Conservation (phyloP, 2,329 filamentous ascomycete species). For the Pseudogymnoascus sp. region DNA sequence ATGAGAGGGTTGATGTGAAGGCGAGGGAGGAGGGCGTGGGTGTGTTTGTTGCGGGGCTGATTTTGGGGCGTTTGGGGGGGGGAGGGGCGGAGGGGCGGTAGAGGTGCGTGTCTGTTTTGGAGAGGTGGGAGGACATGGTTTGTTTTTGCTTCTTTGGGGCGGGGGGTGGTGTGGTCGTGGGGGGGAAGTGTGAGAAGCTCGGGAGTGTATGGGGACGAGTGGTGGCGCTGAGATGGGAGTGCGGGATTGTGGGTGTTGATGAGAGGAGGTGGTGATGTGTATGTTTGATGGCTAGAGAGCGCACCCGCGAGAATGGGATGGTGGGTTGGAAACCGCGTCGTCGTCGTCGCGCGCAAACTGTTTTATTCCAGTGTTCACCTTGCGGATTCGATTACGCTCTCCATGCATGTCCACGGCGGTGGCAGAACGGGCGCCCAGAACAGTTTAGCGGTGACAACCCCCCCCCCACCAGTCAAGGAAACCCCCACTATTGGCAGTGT, state of each 20-base stretch:
- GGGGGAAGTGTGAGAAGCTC: neutral
- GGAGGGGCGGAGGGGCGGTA: slow-evolving; percentile 81
- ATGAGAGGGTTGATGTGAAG: slow-evolving; percentile 37
- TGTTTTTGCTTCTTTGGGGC: neutral
- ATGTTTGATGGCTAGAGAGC: too few relatives aligned
- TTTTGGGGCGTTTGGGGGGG: slow-evolving; percentile 55
- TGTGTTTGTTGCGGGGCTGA: slow-evolving; percentile 76
- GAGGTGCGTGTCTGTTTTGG: slow-evolving; percentile 51
- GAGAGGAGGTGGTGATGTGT: too few relatives aligned
- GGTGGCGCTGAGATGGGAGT: too few relatives aligned
- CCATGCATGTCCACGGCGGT: neutral
- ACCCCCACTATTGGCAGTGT: slow-evolving; percentile 2
- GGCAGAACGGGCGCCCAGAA: neutral
- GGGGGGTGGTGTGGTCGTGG: neutral
- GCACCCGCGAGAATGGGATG: neutral
- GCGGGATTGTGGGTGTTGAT: too few relatives aligned
- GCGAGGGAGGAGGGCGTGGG: slow-evolving; percentile 80
- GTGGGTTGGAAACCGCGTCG: neutral
- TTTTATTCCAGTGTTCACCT: too few relatives aligned
- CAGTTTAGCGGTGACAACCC: neutral
- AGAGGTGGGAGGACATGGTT: slow-evolving; percentile 2
- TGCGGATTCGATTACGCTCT: neutral
- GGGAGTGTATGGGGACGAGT: too few relatives aligned
- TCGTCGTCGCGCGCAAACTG: neutral
- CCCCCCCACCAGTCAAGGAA: neutral